Percentiles rank a stretch among this genome's conserved stretches.
Evolutionary conservation across 805 yeast species (phyloP).

Genomic region (Scheffersomyces ergatensis): DNA sequence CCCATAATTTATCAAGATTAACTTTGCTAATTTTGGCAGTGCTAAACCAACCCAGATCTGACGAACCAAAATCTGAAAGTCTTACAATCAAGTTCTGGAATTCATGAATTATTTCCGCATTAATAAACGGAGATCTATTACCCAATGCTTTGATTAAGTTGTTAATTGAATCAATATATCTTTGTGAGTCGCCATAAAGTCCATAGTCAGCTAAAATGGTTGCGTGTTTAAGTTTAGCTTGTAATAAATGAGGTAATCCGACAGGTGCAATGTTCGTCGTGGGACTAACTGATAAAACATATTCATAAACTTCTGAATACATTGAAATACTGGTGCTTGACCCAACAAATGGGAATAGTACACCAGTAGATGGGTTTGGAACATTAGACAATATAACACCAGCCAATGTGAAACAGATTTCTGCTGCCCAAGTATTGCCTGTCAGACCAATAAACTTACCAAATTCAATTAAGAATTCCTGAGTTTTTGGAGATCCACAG

Average conservation of each 20-base stretch:
- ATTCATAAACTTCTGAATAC: slow-evolving; percentile 73
- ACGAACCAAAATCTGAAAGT: slow-evolving; percentile 39
- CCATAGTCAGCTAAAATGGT: slow-evolving; percentile 69
- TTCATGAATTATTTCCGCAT: slow-evolving; percentile 20
- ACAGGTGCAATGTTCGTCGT: slow-evolving; percentile 31
- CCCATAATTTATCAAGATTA: slow-evolving; percentile 82
- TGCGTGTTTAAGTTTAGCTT: slow-evolving; percentile 67
- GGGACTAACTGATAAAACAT: slow-evolving; percentile 24
- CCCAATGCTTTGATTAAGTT: slow-evolving; percentile 26
- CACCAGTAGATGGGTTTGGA: slow-evolving; percentile 21
- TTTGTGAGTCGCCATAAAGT: slow-evolving; percentile 53
- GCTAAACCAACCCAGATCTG: slow-evolving; percentile 73
- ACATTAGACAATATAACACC: slow-evolving; percentile 41
- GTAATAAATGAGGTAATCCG: slow-evolving; percentile 53
- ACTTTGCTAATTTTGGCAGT: slow-evolving; percentile 54
- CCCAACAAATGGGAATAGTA: slow-evolving; percentile 40
- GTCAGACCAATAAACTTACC: slow-evolving; percentile 41
- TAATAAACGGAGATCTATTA: slow-evolving; percentile 26
- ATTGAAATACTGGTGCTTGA: slow-evolving; percentile 30
- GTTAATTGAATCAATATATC: slow-evolving; percentile 54
- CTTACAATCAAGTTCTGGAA: slow-evolving; percentile 42
- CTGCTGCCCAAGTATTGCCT: slow-evolving; percentile 35
- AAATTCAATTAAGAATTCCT: slow-evolving; percentile 49
- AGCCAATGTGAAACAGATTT: slow-evolving; percentile 45
- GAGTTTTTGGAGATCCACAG: slow-evolving; percentile 22